Base-by-base conservation (phyloP, 164 flowering plant genomes). In the Berberis thunbergii region DNA sequence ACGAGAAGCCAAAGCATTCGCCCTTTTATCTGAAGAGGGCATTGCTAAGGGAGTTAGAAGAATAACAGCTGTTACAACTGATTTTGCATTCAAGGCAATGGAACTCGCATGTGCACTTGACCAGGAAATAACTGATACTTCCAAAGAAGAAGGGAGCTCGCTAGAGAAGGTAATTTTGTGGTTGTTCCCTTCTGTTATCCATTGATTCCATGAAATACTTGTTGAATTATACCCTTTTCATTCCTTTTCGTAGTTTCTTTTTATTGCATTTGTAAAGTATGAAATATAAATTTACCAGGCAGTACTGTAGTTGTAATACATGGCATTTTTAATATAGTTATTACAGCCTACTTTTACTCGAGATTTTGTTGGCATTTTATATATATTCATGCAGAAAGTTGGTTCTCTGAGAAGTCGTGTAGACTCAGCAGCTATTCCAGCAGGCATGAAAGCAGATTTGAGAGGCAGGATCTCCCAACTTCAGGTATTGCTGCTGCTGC, bases 41-140 rank as follows among this genome's bases (percentile, higher is more conserved):
- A 89, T 89, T 82, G 99, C 97, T 41, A 86, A 89, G 70, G 99
- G 99, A 42, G 70, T 89, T 44, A 76, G 99, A 45, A 82, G 97
- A 75, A 81, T 95, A 66, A 91, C 97, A 66, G 99, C 97, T 63
- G 96, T 91, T 57, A 95, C 99, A 54, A 75, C 85, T 62, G 89
- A 83, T 62, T 48, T 2, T 70, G 99, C 99, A 70, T 79, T 78
- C 9, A 70, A 82, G 71, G 97, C 99, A 39, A 63, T 81, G 59
- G 79, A 86, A 59, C 49, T 75, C 70, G 99, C 96, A 6, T 45
- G 63, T 9, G 67, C 72, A 62, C 81, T 95, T 67, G 92, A 85
- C 73, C 75, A 73, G 70, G 94, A 95, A 80, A 87, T 89, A 57
- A 75, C 67, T 67, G 89, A 86, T 60, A 91, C 89, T 55, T 69